A percentile compares a stretch with the other conserved stretches of the same genome.
These are phyloP conservation scores for Serendipita sp. DNA, from an alignment of 1,284 basidiomycete species.

Conservation along the genomic window DNA sequence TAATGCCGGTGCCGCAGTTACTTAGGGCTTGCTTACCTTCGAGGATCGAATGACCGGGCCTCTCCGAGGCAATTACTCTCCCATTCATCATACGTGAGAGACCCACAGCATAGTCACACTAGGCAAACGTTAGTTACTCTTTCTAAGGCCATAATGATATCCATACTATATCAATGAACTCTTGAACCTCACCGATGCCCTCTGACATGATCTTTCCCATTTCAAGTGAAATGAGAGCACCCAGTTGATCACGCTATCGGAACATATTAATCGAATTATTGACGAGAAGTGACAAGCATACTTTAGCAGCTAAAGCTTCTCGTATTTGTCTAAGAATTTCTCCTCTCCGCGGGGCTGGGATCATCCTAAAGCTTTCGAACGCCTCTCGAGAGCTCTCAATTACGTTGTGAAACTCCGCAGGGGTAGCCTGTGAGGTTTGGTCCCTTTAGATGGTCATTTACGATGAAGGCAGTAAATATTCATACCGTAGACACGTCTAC, in stretches of 20 bases:
- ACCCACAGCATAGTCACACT: conserved; percentile 67
- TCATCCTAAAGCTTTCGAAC: conserved; percentile 49
- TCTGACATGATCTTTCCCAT: conserved; percentile 96
- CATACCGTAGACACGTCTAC: conserved; percentile 51
- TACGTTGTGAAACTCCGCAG: conserved; percentile 49
- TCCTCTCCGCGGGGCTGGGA: conserved; percentile 79
- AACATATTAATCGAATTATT: not conserved
- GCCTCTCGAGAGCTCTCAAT: conserved; percentile 58
- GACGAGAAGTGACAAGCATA: conserved; percentile 19
- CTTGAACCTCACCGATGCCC: conserved; percentile 85
- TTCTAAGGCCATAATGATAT: conserved; percentile 12
- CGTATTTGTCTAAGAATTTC: conserved; percentile 81
- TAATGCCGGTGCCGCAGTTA: not conserved
- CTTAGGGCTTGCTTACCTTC: conserved; percentile 39
- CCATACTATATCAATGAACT: conserved; percentile 80
- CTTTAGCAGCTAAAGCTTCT: conserved; percentile 67
- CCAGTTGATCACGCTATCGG: conserved; percentile 58
- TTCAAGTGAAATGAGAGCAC: conserved; percentile 72
- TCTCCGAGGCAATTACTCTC: conserved; percentile 68
- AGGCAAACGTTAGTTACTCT: not conserved
- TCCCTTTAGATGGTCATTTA: not conserved
- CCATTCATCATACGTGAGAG: conserved; percentile 88
- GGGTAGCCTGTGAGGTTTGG: conserved; percentile 35
- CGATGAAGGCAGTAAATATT: conserved; percentile 12
- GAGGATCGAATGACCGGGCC: conserved; percentile 79